A percentile compares a stretch with the other conserved stretches of the same genome.
Evolutionary conservation across 2,329 filamentous ascomycete genomes (phyloP).

Genomic region (Colletotrichum ledebouriae): DNA sequence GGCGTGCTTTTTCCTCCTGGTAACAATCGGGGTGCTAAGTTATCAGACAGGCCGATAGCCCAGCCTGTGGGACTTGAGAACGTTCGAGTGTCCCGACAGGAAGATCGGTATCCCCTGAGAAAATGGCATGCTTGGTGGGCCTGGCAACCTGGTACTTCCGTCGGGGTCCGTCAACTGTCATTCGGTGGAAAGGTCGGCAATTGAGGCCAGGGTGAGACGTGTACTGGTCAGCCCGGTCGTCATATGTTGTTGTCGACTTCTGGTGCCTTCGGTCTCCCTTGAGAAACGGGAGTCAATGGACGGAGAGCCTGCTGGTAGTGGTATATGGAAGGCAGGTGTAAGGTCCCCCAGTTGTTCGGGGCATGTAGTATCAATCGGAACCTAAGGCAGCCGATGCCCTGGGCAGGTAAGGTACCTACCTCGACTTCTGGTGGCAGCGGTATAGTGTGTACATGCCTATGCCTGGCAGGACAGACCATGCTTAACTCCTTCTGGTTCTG

Average conservation of each 20-base stretch:
- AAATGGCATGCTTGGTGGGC: background rate
- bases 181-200: constrained; percentile 31
- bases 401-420: constrained; percentile 13
- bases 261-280: background rate
- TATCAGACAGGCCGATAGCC: constrained; percentile 17
- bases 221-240: constrained; percentile 15
- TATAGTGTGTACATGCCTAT: constrained; percentile 14
- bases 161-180: constrained; percentile 18
- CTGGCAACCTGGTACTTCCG: constrained; percentile 2
- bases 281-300: background rate
- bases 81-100: constrained; percentile 9
- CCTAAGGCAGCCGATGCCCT: too few species aligned
- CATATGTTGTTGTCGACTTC: constrained; percentile 17
- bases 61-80: constrained; percentile 14
- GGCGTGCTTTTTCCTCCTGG: background rate
- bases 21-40: constrained; percentile 5
- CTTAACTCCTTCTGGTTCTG: constrained; percentile 2
- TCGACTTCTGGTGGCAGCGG: background rate
- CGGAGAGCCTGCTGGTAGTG: background rate
- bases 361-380: too few species aligned
- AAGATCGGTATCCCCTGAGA: constrained; percentile 3
- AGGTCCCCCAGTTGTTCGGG: background rate
- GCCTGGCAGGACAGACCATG: constrained; percentile 22
- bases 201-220: constrained; percentile 30
- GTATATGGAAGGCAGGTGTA: background rate